Conservation (phyloP, 805 yeast species). For the Sugiyamaella americana region DNA sequence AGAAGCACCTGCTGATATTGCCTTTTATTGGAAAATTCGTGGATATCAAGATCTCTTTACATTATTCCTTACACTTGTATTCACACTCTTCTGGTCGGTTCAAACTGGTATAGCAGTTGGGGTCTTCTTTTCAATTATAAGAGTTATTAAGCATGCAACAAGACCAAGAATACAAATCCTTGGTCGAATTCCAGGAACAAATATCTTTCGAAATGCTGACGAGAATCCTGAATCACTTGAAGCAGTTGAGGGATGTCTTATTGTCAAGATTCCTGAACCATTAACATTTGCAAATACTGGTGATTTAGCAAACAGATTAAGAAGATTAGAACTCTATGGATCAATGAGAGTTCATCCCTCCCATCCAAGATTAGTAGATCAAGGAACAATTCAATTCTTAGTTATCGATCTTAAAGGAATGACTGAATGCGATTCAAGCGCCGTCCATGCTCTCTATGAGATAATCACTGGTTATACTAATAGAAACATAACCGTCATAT, state of each 20-base stretch:
- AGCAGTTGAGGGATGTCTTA: conserved; percentile 62
- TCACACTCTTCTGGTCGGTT: conserved; percentile 68
- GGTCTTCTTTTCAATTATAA: conserved; percentile 65
- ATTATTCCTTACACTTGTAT: conserved; percentile 54
- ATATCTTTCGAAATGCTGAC: conserved; percentile 66
- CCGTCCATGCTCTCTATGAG: conserved; percentile 63
- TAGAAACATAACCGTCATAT: conserved; percentile 51
- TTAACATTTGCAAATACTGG: conserved; percentile 80
- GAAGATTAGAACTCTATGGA: conserved; percentile 70
- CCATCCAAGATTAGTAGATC: conserved; percentile 44
- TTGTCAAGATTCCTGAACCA: conserved; percentile 82
- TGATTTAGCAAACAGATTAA: conserved; percentile 60
- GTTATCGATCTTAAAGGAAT: conserved; percentile 76
- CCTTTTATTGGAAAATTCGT: conserved; percentile 61
- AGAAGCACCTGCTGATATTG: conserved; percentile 76
- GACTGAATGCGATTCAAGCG: conserved; percentile 74
- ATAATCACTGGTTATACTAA: conserved; percentile 49
- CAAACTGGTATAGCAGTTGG: conserved; percentile 92
- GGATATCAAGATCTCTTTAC: conserved; percentile 77
- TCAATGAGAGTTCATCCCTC: conserved; percentile 73
- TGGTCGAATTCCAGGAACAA: conserved; percentile 58
- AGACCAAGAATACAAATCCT: conserved; percentile 78
- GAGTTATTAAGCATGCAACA: conserved; percentile 76
- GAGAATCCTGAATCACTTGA: conserved; percentile 41
- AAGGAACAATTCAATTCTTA: conserved; percentile 47